Evolutionary conservation across 2,329 filamentous ascomycete species (phyloP).

Genomic region (Stenocarpella maydis): DNA sequence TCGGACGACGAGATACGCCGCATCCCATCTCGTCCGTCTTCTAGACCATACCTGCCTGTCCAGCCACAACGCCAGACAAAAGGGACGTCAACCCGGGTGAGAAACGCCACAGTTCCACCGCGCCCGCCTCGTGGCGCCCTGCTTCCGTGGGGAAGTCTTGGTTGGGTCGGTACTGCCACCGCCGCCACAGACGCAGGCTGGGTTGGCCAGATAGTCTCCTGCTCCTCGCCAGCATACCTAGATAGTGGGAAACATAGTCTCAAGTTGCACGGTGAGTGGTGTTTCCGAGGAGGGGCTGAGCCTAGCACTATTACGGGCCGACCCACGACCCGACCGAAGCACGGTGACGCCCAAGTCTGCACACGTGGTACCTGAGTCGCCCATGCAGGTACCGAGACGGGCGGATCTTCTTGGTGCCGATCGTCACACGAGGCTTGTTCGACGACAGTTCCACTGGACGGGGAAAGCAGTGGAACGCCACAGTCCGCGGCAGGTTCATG

Average conservation of each 20-base stretch:
- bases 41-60: not conserved
- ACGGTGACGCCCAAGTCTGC: not conserved
- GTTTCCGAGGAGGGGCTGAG: not conserved
- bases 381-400: not conserved
- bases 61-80: not conserved
- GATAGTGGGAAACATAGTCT: not conserved
- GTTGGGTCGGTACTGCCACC: not conserved
- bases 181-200: not conserved
- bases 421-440: not conserved
- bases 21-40: not conserved
- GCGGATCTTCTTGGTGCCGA: not conserved
- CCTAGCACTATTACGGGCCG: not conserved
- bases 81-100: not conserved
- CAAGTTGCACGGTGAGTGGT: not conserved
- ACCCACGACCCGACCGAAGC: not conserved
- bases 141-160: too few relatives aligned
- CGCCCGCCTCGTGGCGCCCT: not conserved
- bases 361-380: not conserved
- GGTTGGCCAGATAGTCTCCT: too few relatives aligned
- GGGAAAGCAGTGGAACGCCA: not conserved
- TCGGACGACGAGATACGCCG: not conserved
- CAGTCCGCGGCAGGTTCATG: not conserved
- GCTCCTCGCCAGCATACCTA: too few relatives aligned
- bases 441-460: not conserved
- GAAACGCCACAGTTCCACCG: slow-evolving; percentile 18